Evolutionary conservation across 805 yeast species (phyloP), one percentile per base, ranked within the genome.

Genomic region (Saccharomycopsis javanensis): DNA sequence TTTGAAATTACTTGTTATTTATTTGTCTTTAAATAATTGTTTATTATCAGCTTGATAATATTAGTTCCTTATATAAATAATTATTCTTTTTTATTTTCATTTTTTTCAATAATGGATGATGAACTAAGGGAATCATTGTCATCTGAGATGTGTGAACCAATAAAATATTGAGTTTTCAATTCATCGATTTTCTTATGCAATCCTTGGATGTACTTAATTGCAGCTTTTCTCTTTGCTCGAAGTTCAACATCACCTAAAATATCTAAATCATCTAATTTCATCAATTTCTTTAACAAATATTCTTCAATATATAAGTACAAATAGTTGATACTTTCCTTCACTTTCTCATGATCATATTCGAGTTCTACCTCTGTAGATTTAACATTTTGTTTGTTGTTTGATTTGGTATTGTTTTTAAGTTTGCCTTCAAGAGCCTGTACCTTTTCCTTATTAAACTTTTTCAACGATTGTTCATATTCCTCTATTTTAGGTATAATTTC

Each of bases 191-290:
- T 71, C 62, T 76, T 78, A 66, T 82, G 80, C 63, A 77, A 79
- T 42, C 69, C 72, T 69, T 86, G 94, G 54, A 86, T 78, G 51
- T 73, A 69, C 63, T 77, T 81, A 62, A 87, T 82, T 8, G 78
- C 76, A 54, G 73, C 75, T 65, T 81, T 85, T 62, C 95, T 75
- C 65, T 75, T 75, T 25, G 72, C 72, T 61, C 87, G 79, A 62
- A 86, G 71, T 1, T 72, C 70, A 1, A 71, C 78, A 64, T 76
- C 78, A 8, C 71, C 74, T 30, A 74, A 75, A 8, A 72, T 73
- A 60, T 83, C 86, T 35, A 87, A 73, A 2, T 79, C 82, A 64
- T 87, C 95, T 56, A 87, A 71, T 60, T 76, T 79, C 75, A 86
- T 76, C 62, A 86, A 68, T 61, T 83, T 75, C 66, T 85, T 85